Evolutionary conservation across 306 rosid species (phyloP).

Genomic region (Cucurbita ficifolia): DNA sequence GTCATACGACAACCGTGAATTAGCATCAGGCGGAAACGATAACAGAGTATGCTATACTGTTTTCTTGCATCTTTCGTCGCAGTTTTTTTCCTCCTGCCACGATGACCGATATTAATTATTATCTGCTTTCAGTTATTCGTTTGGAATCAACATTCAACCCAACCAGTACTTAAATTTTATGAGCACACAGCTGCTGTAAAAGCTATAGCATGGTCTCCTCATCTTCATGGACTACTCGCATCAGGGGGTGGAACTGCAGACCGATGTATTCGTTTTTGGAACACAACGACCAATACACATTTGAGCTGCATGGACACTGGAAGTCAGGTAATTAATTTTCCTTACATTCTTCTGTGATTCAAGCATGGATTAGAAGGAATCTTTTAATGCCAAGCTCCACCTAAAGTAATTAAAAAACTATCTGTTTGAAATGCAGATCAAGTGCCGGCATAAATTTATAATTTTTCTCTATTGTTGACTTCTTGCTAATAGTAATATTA

Average conservation of each 20-base stretch:
- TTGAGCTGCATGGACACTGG: conserved; percentile 95
- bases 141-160: conserved; percentile 96
- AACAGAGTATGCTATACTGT: conserved; percentile 51
- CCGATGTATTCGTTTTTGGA: conserved; percentile 94
- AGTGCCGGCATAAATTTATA: background rate
- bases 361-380: background rate
- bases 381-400: background rate
- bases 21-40: conserved; percentile 99
- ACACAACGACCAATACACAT: conserved; percentile 86
- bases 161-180: conserved; percentile 82
- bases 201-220: conserved; percentile 99
- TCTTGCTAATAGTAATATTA: background rate
- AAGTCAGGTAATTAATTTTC: conserved; percentile 63
- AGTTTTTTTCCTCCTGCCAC: conserved; percentile 11
- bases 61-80: background rate
- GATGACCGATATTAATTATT: conserved; percentile 8
- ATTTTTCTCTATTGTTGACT: background rate
- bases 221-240: conserved; percentile 98
- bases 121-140: conserved; percentile 54
- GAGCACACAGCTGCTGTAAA: conserved; percentile 99
- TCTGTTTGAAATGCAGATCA: background rate
- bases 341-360: conserved; percentile 5
- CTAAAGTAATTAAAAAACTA: background rate
- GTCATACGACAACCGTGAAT: conserved; percentile 92
- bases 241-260: conserved; percentile 99